Conservation (phyloP, 2,329 filamentous ascomycete genomes). For the Sclerotinia nivalis region DNA sequence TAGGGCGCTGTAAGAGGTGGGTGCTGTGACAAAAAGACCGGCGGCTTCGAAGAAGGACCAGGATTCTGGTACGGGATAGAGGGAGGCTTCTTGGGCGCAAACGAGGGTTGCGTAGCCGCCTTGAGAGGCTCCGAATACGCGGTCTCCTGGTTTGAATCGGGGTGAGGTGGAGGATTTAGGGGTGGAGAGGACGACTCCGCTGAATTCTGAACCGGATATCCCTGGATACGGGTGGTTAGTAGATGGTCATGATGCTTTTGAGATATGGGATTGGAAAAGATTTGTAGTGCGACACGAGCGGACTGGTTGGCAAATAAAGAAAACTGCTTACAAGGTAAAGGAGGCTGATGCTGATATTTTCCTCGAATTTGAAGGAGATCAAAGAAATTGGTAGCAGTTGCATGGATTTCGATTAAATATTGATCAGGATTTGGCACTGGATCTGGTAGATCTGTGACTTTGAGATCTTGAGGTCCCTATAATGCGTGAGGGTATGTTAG, state of each 20-base stretch:
- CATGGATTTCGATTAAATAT: constrained; percentile 85
- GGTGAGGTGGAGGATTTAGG: constrained; percentile 55
- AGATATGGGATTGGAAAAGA: too few relatives aligned
- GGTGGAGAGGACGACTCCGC: constrained; percentile 70
- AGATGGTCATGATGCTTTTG: background rate
- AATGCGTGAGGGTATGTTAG: constrained; percentile 6
- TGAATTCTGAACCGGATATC: constrained; percentile 85
- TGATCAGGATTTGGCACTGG: constrained; percentile 70
- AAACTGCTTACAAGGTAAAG: constrained; percentile 62
- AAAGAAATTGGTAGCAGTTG: constrained; percentile 93
- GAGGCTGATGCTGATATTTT: constrained; percentile 91
- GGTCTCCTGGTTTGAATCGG: constrained; percentile 74
- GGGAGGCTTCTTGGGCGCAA: constrained; percentile 61
- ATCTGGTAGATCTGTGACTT: constrained; percentile 71
- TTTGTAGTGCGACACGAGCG: background rate
- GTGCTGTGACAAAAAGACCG: constrained; percentile 87
- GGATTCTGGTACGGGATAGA: constrained; percentile 74
- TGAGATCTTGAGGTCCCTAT: constrained; percentile 77
- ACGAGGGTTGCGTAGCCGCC: constrained; percentile 83
- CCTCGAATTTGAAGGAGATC: constrained; percentile 93
- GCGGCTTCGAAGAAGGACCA: constrained; percentile 86
- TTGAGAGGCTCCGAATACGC: constrained; percentile 83
- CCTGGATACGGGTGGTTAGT: background rate
- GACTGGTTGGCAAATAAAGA: background rate
- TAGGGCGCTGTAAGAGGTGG: constrained; percentile 83